Evolutionary conservation across 164 flowering plant species (phyloP), one percentile per base, ranked within the genome.

Genomic region (Nelumbo lutea): DNA sequence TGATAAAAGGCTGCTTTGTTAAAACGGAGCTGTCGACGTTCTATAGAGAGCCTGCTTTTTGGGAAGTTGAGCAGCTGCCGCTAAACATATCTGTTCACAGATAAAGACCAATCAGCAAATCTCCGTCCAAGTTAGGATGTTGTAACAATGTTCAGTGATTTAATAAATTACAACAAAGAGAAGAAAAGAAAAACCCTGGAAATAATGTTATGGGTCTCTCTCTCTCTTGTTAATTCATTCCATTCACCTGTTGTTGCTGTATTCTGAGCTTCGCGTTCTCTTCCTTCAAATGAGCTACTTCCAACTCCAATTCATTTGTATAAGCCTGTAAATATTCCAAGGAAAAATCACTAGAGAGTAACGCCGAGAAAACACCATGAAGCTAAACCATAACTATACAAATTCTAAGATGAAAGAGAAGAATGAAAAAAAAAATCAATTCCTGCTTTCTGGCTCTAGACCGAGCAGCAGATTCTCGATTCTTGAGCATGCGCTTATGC

Each of bases 381-480:
- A 50, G 46, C 10, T 62, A 13, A 45, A 27, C n/a, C 47, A 58
- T n/a, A 42, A 15, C 13, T 42, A 46, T 5, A 9, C 53, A 13
- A 39, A 67, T 43, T 67, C 13, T 6, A 55, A 39, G 56, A 40
- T 44, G 1, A 65, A 38, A 6, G 6, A 9, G 39, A 51, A 72
- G 60, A 74, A 27, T 65, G 47, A 56, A 48, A 68, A 55, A 62
- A 67, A 5, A 42, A 59, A 3, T 27, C 27, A 55, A 27, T 73
- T 63, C 94, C 90, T 89, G 91, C 75, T 82, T 84, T 70, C 88
- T 76, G 41, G 94, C 88, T 69, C 93, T 78, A n/a, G 93, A 88
- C 1, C 93, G 80, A 27, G 87, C 83, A 55, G 93, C 93, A 5
- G 94, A 87, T 59, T 89, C 94, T 65, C 94, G 69, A 70, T 85